phyloP scores from a whole-genome alignment of 2,329 filamentous ascomycete genomes.

The Emergomyces pasteurianus region DNA sequence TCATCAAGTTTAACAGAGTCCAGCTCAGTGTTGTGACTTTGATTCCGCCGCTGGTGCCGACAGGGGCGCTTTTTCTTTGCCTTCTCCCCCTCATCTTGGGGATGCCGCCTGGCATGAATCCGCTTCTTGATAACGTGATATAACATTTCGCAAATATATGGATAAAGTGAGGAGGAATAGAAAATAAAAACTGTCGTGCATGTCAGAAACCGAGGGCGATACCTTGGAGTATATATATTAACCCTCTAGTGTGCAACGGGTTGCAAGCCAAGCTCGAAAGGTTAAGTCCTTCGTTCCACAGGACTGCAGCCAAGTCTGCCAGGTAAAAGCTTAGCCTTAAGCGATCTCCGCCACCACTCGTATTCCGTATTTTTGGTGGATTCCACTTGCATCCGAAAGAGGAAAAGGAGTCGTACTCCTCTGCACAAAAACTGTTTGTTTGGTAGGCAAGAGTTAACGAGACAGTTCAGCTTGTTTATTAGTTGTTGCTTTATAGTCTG shows the following conservation, averaged over 20 bases:
- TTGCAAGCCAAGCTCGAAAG: neutral
- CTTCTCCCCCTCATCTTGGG: neutral
- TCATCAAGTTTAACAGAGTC: neutral
- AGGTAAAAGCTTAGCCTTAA: neutral
- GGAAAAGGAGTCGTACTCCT: neutral
- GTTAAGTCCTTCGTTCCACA: neutral
- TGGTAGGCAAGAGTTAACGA: neutral
- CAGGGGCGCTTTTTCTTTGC: conserved; percentile 8
- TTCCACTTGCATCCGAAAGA: neutral
- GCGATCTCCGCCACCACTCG: neutral
- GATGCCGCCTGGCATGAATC: neutral
- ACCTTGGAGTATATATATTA: neutral
- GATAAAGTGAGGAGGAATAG: neutral
- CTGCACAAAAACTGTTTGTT: neutral
- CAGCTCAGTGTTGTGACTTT: neutral
- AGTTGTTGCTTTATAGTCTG: too few relatives aligned
- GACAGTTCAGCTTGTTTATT: too few relatives aligned
- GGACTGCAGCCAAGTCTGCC: neutral
- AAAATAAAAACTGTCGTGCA: neutral
- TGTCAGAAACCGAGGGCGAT: neutral
- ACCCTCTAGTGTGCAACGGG: neutral
- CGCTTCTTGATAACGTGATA: conserved; percentile 2
- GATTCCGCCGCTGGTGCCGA: conserved; percentile 7
- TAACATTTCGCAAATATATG: conserved; percentile 1
- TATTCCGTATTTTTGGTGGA: neutral